Evolutionary conservation across 139 green algal species (phyloP), one percentile per base, ranked within the genome.

Genomic region (Auxenochlorella protothecoides): DNA sequence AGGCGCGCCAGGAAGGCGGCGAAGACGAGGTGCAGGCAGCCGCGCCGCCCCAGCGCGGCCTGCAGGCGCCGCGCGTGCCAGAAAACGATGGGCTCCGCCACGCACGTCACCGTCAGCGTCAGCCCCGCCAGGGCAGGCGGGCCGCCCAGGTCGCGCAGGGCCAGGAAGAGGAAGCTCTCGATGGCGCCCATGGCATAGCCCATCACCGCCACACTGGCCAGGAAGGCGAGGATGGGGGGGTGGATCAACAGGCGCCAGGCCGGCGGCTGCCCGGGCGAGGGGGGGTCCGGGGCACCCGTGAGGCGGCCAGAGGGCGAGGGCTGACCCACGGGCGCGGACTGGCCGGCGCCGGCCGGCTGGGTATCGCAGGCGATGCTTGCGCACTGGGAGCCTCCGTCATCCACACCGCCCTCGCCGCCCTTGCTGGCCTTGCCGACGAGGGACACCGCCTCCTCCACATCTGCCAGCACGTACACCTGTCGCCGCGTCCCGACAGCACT

Each of bases 121-220:
- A 81, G 59, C 1, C 77, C 74, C 57, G 57, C 57, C 57, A 62
- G 57, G 10, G 57, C 57, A 62, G 57, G 57, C 57, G 10, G 57
- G 10, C 9, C 57, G 57, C 57, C 74, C 5, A 85, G 70, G 15
- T 79, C 67, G 16, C 81, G 75, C 53, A 85, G n/a, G 56, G 63
- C 84, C 3, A 85, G 52, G 44, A 85, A 85, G 5, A 85, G 71
- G 62, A 72, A 85, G 53, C 61, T 53, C 60, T 80, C 78, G 55
- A 85, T 84, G 59, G 70, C 70, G 55, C 80, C 80, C 11, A 81
- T 72, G 5, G 63, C 80, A 65, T 69, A 68, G 5, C 80, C 80
- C 74, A 85, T 81, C 51, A 73, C n/a, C 0, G 55, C 13, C 2
- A 61, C 61, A 15, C 53, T 72, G 16, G 44, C 53, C 13, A 85